Evolutionary conservation across 805 yeast species (phyloP).

Genomic region (Sugiyamaella floridensis): DNA sequence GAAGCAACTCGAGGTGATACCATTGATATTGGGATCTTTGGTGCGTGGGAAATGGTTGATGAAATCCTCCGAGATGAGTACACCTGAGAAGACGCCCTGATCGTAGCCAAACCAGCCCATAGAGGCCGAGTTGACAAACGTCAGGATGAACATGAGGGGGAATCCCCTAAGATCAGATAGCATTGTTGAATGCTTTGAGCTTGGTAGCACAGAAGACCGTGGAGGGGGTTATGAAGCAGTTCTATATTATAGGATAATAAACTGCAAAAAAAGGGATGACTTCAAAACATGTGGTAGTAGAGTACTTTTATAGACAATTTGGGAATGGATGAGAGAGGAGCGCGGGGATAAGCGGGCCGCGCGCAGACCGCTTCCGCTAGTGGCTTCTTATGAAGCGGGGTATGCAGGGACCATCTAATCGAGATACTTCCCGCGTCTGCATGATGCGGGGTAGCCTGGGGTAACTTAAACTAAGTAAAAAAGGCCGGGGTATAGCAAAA

Average conservation of each 20-base stretch:
- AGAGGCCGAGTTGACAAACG: conserved; percentile 3
- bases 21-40: conserved; percentile 6
- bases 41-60: conserved; percentile 7
- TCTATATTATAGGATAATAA: too few species aligned
- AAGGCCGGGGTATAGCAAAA: too few species aligned
- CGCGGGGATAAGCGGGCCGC: not conserved
- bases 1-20: conserved; percentile 11
- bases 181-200: not conserved
- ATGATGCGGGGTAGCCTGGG: too few species aligned
- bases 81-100: conserved; percentile 9
- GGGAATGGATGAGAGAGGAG: not conserved
- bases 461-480: too few species aligned
- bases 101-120: conserved; percentile 11
- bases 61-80: conserved; percentile 1
- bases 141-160: conserved; percentile 6
- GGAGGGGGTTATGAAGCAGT: too few species aligned
- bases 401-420: not conserved
- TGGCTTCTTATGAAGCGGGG: not conserved
- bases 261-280: not conserved
- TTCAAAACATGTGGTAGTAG: too few species aligned
- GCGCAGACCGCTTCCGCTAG: not conserved
- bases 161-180: not conserved
- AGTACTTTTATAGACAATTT: not conserved
- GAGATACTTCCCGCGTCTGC: too few species aligned
- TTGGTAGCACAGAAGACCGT: not conserved